Evolutionary conservation across 257 asterid genomes (phyloP).

Genomic region (Solanum virginianum): DNA sequence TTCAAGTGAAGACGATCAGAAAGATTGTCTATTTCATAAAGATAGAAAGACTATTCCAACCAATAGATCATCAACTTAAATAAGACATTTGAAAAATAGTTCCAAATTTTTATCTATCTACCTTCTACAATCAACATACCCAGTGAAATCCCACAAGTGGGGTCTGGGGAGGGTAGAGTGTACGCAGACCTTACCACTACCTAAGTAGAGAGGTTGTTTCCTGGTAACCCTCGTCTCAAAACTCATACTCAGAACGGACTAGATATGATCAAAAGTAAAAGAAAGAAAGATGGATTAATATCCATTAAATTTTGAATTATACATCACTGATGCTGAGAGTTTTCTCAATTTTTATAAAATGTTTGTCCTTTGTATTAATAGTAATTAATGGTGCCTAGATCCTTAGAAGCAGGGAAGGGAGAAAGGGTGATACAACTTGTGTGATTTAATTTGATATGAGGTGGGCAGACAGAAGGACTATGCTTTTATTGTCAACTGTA

Average conservation of each 20-base stretch:
- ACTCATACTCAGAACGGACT: too few relatives aligned
- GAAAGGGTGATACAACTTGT: neutral
- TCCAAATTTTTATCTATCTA: neutral
- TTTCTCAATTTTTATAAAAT: neutral
- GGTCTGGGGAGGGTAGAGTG: too few relatives aligned
- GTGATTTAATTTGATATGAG: neutral
- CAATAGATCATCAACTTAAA: neutral
- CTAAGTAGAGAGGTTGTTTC: too few relatives aligned
- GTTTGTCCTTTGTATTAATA: neutral
- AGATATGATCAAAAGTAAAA: too few relatives aligned
- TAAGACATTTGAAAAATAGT: neutral
- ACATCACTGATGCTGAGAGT: neutral
- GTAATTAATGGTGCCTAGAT: neutral
- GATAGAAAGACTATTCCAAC: neutral
- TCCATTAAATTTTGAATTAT: neutral
- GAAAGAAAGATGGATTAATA: neutral
- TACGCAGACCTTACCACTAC: too few relatives aligned
- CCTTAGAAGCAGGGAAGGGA: neutral
- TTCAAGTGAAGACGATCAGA: neutral
- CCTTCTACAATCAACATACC: neutral
- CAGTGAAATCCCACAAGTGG: too few relatives aligned
- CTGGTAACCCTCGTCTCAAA: too few relatives aligned
- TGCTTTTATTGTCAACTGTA: neutral
- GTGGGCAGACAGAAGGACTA: neutral
- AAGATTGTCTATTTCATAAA: neutral